These are phyloP conservation scores for Litchi chinensis DNA, from an alignment of 345 rosid species.

Conservation along the genomic window DNA sequence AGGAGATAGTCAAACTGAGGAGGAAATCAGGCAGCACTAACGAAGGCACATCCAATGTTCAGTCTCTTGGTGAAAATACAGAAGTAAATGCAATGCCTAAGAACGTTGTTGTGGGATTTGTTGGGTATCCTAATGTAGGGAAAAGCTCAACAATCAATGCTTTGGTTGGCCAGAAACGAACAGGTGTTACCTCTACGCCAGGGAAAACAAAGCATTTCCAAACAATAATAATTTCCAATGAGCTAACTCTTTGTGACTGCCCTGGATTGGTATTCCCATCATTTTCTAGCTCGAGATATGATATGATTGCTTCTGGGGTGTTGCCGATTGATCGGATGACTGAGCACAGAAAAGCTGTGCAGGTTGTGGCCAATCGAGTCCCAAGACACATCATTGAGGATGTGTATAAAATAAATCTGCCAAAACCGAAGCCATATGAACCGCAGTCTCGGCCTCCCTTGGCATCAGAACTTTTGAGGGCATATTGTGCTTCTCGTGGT, in stretches of 20 bases:
- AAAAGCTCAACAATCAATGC: conserved; percentile 97
- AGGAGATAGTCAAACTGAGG: conserved; percentile 65
- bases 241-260: conserved; percentile 86
- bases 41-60: conserved; percentile 29
- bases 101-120: conserved; percentile 77
- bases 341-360: conserved; percentile 83
- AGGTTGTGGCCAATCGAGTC: conserved; percentile 79
- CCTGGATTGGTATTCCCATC: conserved; percentile 94
- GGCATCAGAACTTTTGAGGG: conserved; percentile 70
- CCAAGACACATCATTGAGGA: conserved; percentile 66
- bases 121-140: conserved; percentile 96
- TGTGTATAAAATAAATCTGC: conserved; percentile 73
- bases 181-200: conserved; percentile 93
- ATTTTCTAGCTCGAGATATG: conserved; percentile 86
- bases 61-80: conserved; percentile 22
- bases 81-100: conserved; percentile 27
- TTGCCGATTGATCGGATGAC: conserved; percentile 94
- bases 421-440: conserved; percentile 87
- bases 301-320: conserved; percentile 94
- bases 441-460: conserved; percentile 74
- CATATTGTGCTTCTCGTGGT: conserved; percentile 84
- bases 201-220: conserved; percentile 98
- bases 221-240: conserved; percentile 76
- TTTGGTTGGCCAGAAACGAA: conserved; percentile 84
- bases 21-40: conserved; percentile 39